Base-by-base conservation (phyloP, 768 basidiomycete genomes). In the Tylopilus plumbeoviolaceoides region DNA sequence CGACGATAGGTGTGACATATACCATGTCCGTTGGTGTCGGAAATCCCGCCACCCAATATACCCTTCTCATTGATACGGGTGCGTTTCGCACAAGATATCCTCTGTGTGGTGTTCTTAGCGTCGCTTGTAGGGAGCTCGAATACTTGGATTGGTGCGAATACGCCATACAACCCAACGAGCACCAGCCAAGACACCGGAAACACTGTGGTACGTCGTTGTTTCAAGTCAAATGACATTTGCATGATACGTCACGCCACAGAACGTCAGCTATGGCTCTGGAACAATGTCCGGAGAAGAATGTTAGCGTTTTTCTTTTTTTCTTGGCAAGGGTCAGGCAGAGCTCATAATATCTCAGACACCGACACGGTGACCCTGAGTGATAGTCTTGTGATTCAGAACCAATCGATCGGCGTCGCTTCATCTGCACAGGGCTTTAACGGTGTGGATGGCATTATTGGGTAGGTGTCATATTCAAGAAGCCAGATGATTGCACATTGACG, bases 51-150 rank as follows among this genome's bases (percentile, higher is more conserved):
- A 77, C 76, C 5, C 55, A 72, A 45, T 82, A 74, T 61, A 76
- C 65, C 2, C 75, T 85, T 38, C 72, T 84, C 44, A 81, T 83
- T 30, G 82, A 84, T 51, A 84, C 80, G 1, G 80, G 82, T 76
- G 54, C 23, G 70, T 40, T 55, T 47, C 35, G 23, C 28, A 20
- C 8, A 20, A 45, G 14, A 15, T 30, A 3, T 18, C 9, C 23
- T 44, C 12, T n/a, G 20, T 23, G 4, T 7, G 5, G 15, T 44
- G 38, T 31, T 38, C 51, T 39, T 11, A 44, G 51, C 36, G n/a
- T 40, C 28, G 7, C 18, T 11, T 31, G 11, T 42, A 70, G 78
- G 67, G 58, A 75, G 70, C 69, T 78, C 70, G 41, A 79, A 80
- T 65, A 81, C 78, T 17, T 84, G 81, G 82, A 61, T 83, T 33